Evolutionary conservation across 805 yeast species (phyloP), one percentile per base, ranked within the genome.

Genomic region (Kuraishia piskuri): DNA sequence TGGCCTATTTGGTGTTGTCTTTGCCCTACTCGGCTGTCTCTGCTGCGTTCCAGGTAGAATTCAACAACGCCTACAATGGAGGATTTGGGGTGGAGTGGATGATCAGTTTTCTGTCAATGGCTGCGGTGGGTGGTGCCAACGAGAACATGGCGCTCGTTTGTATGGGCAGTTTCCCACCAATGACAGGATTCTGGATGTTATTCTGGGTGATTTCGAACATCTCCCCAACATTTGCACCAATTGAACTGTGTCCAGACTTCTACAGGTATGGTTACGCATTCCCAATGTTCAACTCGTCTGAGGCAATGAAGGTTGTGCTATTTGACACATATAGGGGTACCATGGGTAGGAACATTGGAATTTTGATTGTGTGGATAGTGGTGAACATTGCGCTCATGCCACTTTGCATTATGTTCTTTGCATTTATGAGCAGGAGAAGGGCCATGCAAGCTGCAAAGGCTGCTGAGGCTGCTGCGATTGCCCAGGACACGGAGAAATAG

Each of bases 71-170:
- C 0, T 86, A 80, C 69, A 72, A 67, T 26, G 79, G 82, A 8
- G 95, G 95, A 0, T 87, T 87, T 66, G 75, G 88, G 45, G 83
- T 87, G 1, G 79, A 78, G 57, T 88, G 95, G 95, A 76, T 84
- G 79, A 59, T 82, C 36, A 75, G 83, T 6, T 88, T 71, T 64
- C 59, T 88, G 50, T 78, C 88, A 6, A 83, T 88, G 88, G 69
- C 82, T 57, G 88, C 91, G 0, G 85, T 86, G 37, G 95, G 95
- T 55, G 80, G 86, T 48, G 83, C 85, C 26, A 85, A 83, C 62
- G 94, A 88, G 66, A 80, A 84, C 56, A 68, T 78, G 59, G 82
- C 83, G 0, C 63, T 82, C 65, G 31, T 86, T 5, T 63, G 78
- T 7, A 69, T 84, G 50, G 67, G 82, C 5, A 53, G 71, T 17